A percentile compares a stretch with the other conserved stretches of the same genome.
phyloP scores from a whole-genome alignment of 345 rosid genomes.

The Gossypioides kirkii region DNA sequence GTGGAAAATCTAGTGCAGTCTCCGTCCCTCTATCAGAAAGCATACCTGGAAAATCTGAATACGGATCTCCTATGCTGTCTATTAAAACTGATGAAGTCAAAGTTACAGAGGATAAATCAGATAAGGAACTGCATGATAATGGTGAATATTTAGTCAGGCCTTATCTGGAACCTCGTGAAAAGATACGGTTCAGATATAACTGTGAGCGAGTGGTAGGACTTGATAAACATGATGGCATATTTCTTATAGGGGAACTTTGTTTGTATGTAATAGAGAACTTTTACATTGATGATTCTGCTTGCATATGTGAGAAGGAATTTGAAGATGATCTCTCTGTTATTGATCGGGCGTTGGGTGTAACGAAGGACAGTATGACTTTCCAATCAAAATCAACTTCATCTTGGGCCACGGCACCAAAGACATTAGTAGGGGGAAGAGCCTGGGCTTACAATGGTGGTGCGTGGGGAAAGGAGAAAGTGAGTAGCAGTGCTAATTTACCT shows the following conservation, averaged over 20 bases:
- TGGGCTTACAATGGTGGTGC: conserved; percentile 99
- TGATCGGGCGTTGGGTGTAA: conserved; percentile 98
- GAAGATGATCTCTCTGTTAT: conserved; percentile 97
- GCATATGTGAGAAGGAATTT: conserved; percentile 92
- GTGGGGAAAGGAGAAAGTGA: conserved; percentile 95
- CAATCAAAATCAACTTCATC: conserved; percentile 87
- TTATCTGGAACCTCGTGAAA: conserved; percentile 87
- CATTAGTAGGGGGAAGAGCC: conserved; percentile 84
- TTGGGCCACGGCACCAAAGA: conserved; percentile 54
- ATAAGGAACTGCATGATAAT: conserved; percentile 84
- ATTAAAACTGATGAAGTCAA: conserved; percentile 57
- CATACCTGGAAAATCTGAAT: conserved; percentile 61
- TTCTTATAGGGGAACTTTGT: conserved; percentile 85
- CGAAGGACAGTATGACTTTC: conserved; percentile 78
- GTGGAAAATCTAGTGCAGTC: conserved; percentile 66
- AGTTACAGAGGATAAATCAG: conserved; percentile 60
- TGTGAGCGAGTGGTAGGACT: conserved; percentile 96
- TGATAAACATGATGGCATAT: conserved; percentile 98
- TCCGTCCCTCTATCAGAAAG: conserved; percentile 77
- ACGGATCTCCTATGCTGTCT: conserved; percentile 72
- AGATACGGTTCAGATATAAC: conserved; percentile 82
- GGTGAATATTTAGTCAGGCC: conserved; percentile 98
- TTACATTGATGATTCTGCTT: conserved; percentile 68
- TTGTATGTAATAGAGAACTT: conserved; percentile 93
- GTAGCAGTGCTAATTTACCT: conserved; percentile 69